These are phyloP conservation scores for Septoria petroselini DNA, from an alignment of 2,329 filamentous ascomycete genomes.

Conservation along the genomic window DNA sequence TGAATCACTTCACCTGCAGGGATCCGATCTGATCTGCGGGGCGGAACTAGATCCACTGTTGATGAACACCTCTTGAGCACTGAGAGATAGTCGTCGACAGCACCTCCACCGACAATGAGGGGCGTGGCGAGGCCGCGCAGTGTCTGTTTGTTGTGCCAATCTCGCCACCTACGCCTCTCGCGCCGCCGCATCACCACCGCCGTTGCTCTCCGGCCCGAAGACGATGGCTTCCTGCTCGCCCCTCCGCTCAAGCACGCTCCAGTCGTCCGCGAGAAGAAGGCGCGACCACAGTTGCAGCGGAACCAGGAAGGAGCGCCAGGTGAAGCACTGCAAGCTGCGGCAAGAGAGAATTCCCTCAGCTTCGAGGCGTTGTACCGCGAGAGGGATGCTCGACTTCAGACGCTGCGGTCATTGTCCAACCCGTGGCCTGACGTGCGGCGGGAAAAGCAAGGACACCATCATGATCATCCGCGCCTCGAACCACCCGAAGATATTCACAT, in stretches of 20 bases:
- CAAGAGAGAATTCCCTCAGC: conserved; percentile 16
- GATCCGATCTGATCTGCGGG: too few relatives aligned
- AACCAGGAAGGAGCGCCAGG: conserved; percentile 2
- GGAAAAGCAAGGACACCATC: not conserved
- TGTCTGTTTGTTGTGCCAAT: conserved; percentile 29
- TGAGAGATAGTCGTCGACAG: too few relatives aligned
- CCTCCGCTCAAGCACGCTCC: not conserved
- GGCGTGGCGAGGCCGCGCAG: conserved; percentile 27
- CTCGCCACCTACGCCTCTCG: conserved; percentile 19
- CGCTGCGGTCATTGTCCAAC: conserved; percentile 31
- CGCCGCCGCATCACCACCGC: conserved; percentile 22
- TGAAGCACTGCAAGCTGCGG: conserved; percentile 3
- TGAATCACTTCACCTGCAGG: not conserved
- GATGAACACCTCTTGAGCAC: too few relatives aligned
- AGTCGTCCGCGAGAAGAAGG: not conserved
- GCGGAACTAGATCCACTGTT: too few relatives aligned
- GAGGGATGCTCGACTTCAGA: conserved; percentile 25
- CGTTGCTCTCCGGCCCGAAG: conserved; percentile 13
- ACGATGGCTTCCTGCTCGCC: conserved; percentile 22
- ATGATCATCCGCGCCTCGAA: not conserved
- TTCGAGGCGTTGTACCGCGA: conserved; percentile 29
- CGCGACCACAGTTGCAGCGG: not conserved
- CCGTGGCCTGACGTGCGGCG: conserved; percentile 23
- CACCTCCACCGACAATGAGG: conserved; percentile 5
- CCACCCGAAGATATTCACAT: conserved; percentile 16